phyloP scores from a whole-genome alignment of 2,329 filamentous ascomycete species.

The Calonectria pseudoturangicola region DNA sequence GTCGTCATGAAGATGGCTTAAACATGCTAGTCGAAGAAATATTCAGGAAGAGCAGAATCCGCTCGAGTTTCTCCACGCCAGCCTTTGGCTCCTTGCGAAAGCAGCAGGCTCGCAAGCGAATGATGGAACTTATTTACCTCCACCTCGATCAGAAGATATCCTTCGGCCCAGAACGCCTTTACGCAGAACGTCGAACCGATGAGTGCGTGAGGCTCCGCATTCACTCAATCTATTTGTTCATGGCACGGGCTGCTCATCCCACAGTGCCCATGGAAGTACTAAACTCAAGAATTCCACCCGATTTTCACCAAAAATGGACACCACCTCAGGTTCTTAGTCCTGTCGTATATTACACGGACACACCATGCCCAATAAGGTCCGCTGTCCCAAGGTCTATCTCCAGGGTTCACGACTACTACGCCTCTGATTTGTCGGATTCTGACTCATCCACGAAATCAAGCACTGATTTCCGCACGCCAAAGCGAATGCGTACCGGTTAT shows the following conservation, averaged over 20 bases:
- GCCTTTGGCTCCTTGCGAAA: conserved; percentile 9
- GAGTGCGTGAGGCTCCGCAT: neutral
- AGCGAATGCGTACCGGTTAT: conserved; percentile 8
- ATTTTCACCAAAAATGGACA: neutral
- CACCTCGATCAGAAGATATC: conserved; percentile 8
- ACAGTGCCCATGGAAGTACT: conserved; percentile 14
- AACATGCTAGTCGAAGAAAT: conserved; percentile 7
- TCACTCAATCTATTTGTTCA: conserved; percentile 2
- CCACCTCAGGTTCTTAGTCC: neutral
- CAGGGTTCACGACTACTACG: neutral
- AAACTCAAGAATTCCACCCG: neutral
- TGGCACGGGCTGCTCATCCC: conserved; percentile 8
- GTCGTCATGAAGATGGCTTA: neutral
- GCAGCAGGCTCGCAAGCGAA: conserved; percentile 27
- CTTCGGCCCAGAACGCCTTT: no score
- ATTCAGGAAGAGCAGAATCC: neutral
- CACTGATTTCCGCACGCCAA: neutral
- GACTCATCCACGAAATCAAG: neutral
- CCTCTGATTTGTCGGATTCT: neutral
- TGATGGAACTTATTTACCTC: conserved; percentile 20
- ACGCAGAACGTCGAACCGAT: neutral
- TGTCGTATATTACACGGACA: neutral
- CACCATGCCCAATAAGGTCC: conserved; percentile 16
- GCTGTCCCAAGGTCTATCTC: neutral
- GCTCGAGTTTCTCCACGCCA: neutral